Percentiles rank a stretch among this genome's conserved stretches.
phyloP scores from a whole-genome alignment of 2,329 filamentous ascomycete genomes.

The Tolypocladium amazonense region DNA sequence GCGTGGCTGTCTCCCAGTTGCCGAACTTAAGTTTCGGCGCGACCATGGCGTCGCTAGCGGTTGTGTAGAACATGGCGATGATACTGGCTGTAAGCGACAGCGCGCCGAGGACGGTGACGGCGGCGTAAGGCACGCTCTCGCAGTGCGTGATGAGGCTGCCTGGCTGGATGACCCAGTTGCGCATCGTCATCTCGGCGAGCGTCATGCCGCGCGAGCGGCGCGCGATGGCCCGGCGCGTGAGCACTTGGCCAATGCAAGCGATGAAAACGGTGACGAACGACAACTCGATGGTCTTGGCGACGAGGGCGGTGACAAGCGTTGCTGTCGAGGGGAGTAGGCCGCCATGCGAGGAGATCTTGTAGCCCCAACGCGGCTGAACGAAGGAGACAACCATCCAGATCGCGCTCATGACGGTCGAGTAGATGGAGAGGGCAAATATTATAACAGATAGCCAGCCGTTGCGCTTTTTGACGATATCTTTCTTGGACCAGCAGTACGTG shows the following conservation, averaged over 20 bases:
- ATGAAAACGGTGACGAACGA: conserved; percentile 71
- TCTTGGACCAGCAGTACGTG: conserved; percentile 19
- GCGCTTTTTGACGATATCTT: conserved; percentile 19
- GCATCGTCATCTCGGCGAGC: conserved; percentile 68
- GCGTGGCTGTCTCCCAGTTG: conserved; percentile 31
- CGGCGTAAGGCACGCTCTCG: conserved; percentile 53
- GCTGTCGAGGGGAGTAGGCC: conserved; percentile 53
- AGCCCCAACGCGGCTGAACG: conserved; percentile 51
- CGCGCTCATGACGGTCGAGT: conserved; percentile 53
- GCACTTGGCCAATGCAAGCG: conserved; percentile 61
- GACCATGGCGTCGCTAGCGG: conserved; percentile 65
- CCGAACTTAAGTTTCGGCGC: conserved; percentile 59
- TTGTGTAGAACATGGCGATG: conserved; percentile 62
- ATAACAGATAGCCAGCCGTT: conserved; percentile 38
- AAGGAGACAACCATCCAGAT: conserved; percentile 57
- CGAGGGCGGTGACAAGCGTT: conserved; percentile 53
- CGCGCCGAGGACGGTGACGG: conserved; percentile 50
- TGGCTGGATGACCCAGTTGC: conserved; percentile 63
- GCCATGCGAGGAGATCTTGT: conserved; percentile 39
- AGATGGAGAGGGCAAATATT: conserved; percentile 40
- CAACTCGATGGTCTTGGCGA: conserved; percentile 69
- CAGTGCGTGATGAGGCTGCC: conserved; percentile 63
- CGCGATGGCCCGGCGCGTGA: conserved; percentile 58
- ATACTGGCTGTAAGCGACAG: conserved; percentile 55
- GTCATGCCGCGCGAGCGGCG: conserved; percentile 54